phyloP scores from a whole-genome alignment of 495 filamentous ascomycete species.

The Xylaria curta region DNA sequence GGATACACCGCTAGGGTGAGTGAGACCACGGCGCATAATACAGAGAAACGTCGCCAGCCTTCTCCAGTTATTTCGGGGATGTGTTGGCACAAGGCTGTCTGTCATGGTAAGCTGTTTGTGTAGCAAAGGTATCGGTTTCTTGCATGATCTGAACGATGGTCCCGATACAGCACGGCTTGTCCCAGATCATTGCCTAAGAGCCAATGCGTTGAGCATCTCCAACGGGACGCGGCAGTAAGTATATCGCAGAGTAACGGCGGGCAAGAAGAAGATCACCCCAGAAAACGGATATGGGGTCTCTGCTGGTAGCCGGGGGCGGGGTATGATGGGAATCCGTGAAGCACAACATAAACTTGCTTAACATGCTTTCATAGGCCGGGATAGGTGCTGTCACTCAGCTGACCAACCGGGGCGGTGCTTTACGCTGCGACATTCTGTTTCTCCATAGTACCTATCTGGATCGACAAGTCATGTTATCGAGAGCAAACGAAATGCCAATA shows the following conservation, averaged over 20 bases:
- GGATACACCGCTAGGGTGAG: background rate
- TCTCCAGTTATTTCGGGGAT: conserved; percentile 3
- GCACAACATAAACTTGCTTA: background rate
- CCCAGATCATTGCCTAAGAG: conserved; percentile 21
- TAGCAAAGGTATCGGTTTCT: background rate
- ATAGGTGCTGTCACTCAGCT: conserved; percentile 4
- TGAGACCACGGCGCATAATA: conserved; percentile 1
- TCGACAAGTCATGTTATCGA: conserved; percentile 11
- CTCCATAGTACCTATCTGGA: background rate
- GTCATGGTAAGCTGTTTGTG: background rate
- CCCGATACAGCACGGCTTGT: conserved; percentile 7
- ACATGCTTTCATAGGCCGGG: conserved; percentile 8
- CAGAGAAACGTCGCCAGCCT: conserved; percentile 7
- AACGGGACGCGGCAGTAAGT: conserved; percentile 1
- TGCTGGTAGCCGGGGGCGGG: conserved; percentile 10
- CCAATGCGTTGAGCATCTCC: conserved; percentile 4
- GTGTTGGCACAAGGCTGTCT: conserved; percentile 12
- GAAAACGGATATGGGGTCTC: conserved; percentile 4
- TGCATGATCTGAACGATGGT: background rate
- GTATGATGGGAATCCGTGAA: conserved; percentile 12
- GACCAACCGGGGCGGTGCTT: conserved; percentile 6
- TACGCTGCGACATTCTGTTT: background rate
- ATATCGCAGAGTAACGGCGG: background rate
- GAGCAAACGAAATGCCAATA: background rate
- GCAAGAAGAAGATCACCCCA: background rate